Percentiles rank a stretch among this genome's conserved stretches.
Evolutionary conservation across 2,329 filamentous ascomycete genomes (phyloP).

Genomic region (Huntiella bhutanensis): DNA sequence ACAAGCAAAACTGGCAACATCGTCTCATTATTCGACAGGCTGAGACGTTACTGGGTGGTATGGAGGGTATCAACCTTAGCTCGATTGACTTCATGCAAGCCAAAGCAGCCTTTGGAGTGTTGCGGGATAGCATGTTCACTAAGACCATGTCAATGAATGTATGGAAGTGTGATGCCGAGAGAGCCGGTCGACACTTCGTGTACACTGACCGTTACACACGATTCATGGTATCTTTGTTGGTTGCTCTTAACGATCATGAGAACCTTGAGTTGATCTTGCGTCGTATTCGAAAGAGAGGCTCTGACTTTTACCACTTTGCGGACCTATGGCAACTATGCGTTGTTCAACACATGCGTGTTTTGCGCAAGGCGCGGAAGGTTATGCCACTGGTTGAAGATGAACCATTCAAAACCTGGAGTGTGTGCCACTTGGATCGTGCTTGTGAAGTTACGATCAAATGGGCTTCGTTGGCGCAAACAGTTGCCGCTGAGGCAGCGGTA

Average conservation of each 20-base stretch:
- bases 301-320: slow-evolving; percentile 49
- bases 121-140: slow-evolving; percentile 57
- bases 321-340: slow-evolving; percentile 41
- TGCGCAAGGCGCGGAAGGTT: slow-evolving; percentile 31
- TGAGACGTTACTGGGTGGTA: slow-evolving; percentile 32
- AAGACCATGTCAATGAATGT: slow-evolving; percentile 92
- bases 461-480: slow-evolving; percentile 18
- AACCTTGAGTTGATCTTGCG: slow-evolving; percentile 64
- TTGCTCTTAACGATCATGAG: slow-evolving; percentile 52
- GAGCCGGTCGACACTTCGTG: slow-evolving; percentile 70
- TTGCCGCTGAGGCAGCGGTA: not conserved
- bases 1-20: slow-evolving; percentile 92
- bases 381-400: slow-evolving; percentile 28
- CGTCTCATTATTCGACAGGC: slow-evolving; percentile 65
- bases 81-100: slow-evolving; percentile 37
- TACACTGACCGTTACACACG: slow-evolving; percentile 75
- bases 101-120: slow-evolving; percentile 60
- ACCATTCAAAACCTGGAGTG: slow-evolving; percentile 32
- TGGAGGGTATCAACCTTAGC: slow-evolving; percentile 13
- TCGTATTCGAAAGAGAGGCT: slow-evolving; percentile 61
- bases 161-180: slow-evolving; percentile 81
- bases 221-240: slow-evolving; percentile 59
- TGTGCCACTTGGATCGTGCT: slow-evolving; percentile 39
- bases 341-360: slow-evolving; percentile 31
- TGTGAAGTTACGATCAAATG: slow-evolving; percentile 36